Conservation (phyloP, 352 stramenopile species). For the Globisporangium cystogenes region DNA sequence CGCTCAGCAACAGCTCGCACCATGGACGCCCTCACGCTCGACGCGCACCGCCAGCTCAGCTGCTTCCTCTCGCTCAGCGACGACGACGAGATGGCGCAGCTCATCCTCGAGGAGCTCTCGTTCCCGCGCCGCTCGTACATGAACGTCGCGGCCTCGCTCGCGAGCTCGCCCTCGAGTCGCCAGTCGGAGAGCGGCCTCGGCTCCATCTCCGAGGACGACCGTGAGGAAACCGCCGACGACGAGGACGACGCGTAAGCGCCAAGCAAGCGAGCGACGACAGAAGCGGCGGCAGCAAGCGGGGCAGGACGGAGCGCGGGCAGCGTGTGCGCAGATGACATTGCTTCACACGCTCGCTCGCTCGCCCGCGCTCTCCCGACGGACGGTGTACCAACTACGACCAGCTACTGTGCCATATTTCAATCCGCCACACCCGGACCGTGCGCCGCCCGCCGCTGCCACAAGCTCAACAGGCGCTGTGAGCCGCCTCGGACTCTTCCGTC, state of each 20-base stretch:
- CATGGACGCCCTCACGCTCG: constrained; percentile 35
- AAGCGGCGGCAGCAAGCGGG: background rate
- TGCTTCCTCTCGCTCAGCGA: constrained; percentile 64
- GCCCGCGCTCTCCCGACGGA: background rate
- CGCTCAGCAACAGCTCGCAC: background rate
- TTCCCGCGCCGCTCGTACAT: constrained; percentile 52
- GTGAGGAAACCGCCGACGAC: constrained; percentile 40
- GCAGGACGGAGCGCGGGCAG: background rate
- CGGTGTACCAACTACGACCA: constrained; percentile 13
- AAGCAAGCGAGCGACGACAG: background rate
- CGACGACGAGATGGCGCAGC: constrained; percentile 70
- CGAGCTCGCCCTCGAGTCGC: constrained; percentile 48
- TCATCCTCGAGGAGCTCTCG: constrained; percentile 73
- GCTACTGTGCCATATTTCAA: constrained; percentile 19
- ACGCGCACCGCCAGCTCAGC: constrained; percentile 62
- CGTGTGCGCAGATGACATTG: background rate
- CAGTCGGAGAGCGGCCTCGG: constrained; percentile 49
- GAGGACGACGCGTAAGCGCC: constrained; percentile 7
- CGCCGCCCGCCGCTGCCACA: background rate
- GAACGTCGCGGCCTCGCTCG: constrained; percentile 53
- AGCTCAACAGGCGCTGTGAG: background rate
- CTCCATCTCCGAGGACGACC: constrained; percentile 64
- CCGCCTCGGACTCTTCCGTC: background rate
- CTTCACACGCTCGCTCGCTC: background rate
- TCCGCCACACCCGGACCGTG: background rate